phyloP scores from a whole-genome alignment of 192 early-diverging fungal species.

The Gaertneriomyces semiglobifer region DNA sequence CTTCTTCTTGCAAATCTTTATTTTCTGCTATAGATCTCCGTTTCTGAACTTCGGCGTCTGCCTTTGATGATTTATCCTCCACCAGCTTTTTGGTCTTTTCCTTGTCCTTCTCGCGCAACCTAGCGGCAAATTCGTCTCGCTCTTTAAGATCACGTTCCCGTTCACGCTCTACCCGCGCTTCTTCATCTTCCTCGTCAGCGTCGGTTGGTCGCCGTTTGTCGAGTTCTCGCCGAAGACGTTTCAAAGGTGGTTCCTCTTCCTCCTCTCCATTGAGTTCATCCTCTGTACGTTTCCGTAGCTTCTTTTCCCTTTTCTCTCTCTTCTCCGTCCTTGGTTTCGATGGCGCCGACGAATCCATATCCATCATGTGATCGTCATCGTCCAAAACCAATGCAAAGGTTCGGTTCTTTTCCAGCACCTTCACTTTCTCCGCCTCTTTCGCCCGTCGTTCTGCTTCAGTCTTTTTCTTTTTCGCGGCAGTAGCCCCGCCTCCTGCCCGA shows the following conservation, averaged over 20 bases:
- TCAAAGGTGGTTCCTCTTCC: slow-evolving; percentile 37
- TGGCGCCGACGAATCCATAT: slow-evolving; percentile 10
- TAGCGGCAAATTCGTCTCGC: slow-evolving; percentile 84
- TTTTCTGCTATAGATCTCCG: slow-evolving; percentile 84
- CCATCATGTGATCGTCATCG: slow-evolving; percentile 24
- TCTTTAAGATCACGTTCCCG: slow-evolving; percentile 70
- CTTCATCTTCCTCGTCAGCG: slow-evolving; percentile 19
- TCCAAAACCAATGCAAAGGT: slow-evolving; percentile 35
- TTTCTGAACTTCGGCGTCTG: slow-evolving; percentile 58
- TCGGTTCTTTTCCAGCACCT: slow-evolving; percentile 39
- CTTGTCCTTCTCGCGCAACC: slow-evolving; percentile 78
- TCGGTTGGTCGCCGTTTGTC: neutral
- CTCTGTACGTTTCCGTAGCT: slow-evolving; percentile 32
- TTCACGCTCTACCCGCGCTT: slow-evolving; percentile 46
- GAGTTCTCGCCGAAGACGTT: slow-evolving; percentile 24
- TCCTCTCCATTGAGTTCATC: slow-evolving; percentile 53
- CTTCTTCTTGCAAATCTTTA: slow-evolving; percentile 60
- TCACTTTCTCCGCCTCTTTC: slow-evolving; percentile 26
- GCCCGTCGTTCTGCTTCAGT: slow-evolving; percentile 24
- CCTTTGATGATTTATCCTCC: slow-evolving; percentile 67
- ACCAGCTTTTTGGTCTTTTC: slow-evolving; percentile 74
- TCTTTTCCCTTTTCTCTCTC: slow-evolving; percentile 41
- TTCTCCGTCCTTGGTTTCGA: slow-evolving; percentile 11
- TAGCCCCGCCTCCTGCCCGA: neutral
- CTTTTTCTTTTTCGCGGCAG: slow-evolving; percentile 13